These are phyloP conservation scores for Asterionellopsis glacialis DNA, from an alignment of 108 stramenopile species.

Conservation along the genomic window DNA sequence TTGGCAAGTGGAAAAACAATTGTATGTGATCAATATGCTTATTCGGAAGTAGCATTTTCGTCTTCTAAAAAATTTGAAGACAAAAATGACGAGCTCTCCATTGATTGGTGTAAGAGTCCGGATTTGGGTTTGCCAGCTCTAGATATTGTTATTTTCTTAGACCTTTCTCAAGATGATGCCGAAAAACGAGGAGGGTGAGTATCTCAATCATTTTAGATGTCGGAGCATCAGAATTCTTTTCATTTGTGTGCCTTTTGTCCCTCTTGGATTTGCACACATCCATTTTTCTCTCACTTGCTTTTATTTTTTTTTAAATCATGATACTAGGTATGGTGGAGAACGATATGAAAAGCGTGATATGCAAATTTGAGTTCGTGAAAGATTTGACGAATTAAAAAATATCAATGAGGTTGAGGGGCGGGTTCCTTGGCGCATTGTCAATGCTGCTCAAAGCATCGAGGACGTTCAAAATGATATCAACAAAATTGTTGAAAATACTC, in stretches of 20 bases:
- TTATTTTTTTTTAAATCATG: background rate
- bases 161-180: constrained; percentile 85
- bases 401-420: constrained; percentile 46
- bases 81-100: constrained; percentile 30
- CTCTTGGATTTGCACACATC: constrained; percentile 1
- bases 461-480: constrained; percentile 65
- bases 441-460: constrained; percentile 75
- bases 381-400: constrained; percentile 68
- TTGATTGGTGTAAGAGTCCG: constrained; percentile 90
- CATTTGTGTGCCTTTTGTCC: constrained; percentile 11
- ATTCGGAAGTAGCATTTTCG: constrained; percentile 97
- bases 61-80: constrained; percentile 75
- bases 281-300: background rate
- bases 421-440: constrained; percentile 74
- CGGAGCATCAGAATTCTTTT: constrained; percentile 6
- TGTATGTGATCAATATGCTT: constrained; percentile 96
- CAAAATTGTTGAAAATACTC: constrained; percentile 49
- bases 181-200: constrained; percentile 91
- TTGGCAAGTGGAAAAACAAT: constrained; percentile 69
- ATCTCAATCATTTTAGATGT: background rate
- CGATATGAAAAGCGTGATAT: constrained; percentile 84
- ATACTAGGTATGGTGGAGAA: constrained; percentile 69
- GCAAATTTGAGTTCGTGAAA: constrained; percentile 74
- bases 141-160: constrained; percentile 94
- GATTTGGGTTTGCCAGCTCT: constrained; percentile 96